Percentiles rank a stretch among this genome's conserved stretches.
Evolutionary conservation across 2,329 filamentous ascomycete genomes (phyloP).

Genomic region (Penicillium expansum): DNA sequence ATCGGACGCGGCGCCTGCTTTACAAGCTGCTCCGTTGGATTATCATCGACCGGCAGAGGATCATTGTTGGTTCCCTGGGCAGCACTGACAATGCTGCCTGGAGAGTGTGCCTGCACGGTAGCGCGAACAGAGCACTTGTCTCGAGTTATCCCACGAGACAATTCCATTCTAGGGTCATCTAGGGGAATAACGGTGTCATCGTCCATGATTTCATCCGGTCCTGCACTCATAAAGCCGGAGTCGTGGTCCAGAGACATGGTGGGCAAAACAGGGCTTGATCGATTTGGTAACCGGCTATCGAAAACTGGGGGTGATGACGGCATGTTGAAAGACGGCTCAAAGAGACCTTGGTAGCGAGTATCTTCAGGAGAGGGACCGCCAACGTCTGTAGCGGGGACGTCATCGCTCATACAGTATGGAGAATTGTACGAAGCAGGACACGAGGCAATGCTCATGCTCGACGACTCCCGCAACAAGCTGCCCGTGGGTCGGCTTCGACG

Average conservation of each 20-base stretch:
- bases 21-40: conserved; percentile 15
- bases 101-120: conserved; percentile 28
- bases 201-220: conserved; percentile 66
- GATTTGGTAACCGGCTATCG: conserved; percentile 60
- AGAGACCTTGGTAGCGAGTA: conserved; percentile 49
- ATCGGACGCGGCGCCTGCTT: conserved; percentile 24
- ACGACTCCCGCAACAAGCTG: conserved; percentile 63
- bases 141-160: conserved; percentile 17
- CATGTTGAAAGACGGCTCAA: conserved; percentile 74
- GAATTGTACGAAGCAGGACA: conserved; percentile 39
- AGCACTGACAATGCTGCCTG: conserved; percentile 22
- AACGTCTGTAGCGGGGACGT: conserved; percentile 43
- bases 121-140: conserved; percentile 25
- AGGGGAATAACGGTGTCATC: conserved; percentile 48
- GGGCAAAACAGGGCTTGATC: conserved; percentile 76
- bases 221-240: conserved; percentile 83
- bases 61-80: conserved; percentile 22
- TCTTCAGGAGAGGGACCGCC: conserved; percentile 51
- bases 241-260: conserved; percentile 59
- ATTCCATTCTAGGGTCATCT: conserved; percentile 23
- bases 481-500: conserved; percentile 37
- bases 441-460: conserved; percentile 45
- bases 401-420: conserved; percentile 41
- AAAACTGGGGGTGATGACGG: conserved; percentile 87
- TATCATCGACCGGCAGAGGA: conserved; percentile 20